Percentiles rank a stretch among this genome's conserved stretches.
Evolutionary conservation across 148 eudicot species (phyloP).

Genomic region (Beta vulgaris): DNA sequence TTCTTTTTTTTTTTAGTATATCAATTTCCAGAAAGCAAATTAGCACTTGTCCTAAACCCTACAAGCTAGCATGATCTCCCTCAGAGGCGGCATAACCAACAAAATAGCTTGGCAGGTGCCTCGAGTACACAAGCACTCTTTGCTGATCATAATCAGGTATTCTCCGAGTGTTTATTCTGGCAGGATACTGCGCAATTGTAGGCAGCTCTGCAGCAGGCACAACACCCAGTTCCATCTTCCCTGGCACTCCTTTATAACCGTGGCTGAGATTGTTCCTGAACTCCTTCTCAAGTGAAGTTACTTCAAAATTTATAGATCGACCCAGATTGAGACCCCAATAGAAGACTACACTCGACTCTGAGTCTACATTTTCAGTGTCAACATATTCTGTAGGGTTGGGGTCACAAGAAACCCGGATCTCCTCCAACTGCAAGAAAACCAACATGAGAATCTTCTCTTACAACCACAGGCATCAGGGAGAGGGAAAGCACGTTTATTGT

Average conservation of each 20-base stretch:
- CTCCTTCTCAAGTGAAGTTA: conserved; percentile 26
- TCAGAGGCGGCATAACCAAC: conserved; percentile 16
- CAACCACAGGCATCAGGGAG: not conserved
- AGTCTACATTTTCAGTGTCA: conserved; percentile 17
- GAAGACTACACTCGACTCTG: conserved; percentile 39
- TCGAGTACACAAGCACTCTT: conserved; percentile 15
- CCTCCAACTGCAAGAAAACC: conserved; percentile 47
- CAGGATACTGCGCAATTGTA: conserved; percentile 4
- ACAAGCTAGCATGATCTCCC: conserved; percentile 13
- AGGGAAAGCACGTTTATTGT: not conserved
- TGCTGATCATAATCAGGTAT: conserved; percentile 9
- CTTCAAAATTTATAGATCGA: conserved; percentile 14
- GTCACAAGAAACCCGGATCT: conserved; percentile 44
- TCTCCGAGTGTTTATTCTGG: conserved; percentile 12
- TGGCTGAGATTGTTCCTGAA: conserved; percentile 34
- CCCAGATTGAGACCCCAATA: conserved; percentile 52
- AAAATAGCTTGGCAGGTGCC: conserved; percentile 20
- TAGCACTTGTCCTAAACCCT: not conserved
- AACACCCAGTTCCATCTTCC: conserved; percentile 34
- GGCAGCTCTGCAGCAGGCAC: conserved; percentile 42
- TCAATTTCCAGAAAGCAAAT: not conserved
- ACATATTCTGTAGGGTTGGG: conserved; percentile 60
- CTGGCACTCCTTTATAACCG: conserved; percentile 29
- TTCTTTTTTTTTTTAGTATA: not conserved
- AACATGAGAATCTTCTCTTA: not conserved